phyloP scores from a whole-genome alignment of 768 basidiomycete species.

The Punctularia strigosozonata region DNA sequence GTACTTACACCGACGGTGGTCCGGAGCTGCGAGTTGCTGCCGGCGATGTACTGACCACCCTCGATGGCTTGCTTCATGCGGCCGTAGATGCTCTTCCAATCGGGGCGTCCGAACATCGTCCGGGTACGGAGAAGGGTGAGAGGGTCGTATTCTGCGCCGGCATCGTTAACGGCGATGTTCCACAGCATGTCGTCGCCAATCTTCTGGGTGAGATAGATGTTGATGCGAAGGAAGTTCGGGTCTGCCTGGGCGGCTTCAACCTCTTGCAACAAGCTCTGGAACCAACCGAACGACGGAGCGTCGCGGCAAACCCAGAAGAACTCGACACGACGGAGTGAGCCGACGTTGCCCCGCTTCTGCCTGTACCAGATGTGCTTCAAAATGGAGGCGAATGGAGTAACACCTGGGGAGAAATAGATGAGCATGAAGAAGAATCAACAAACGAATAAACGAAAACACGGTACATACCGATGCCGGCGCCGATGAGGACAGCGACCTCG shows the following conservation, averaged over 20 bases:
- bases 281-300: slow-evolving; percentile 97
- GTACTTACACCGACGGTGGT: slow-evolving; percentile 70
- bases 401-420: slow-evolving; percentile 33
- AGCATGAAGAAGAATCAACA: too few relatives aligned
- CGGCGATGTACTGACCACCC: slow-evolving; percentile 69
- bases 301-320: slow-evolving; percentile 94
- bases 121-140: slow-evolving; percentile 79
- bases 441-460: not conserved
- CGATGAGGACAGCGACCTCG: slow-evolving; percentile 85
- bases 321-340: slow-evolving; percentile 77
- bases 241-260: slow-evolving; percentile 84
- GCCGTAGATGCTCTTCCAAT: slow-evolving; percentile 76
- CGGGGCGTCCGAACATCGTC: slow-evolving; percentile 87
- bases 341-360: slow-evolving; percentile 66
- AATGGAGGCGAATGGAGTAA: slow-evolving; percentile 92
- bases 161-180: slow-evolving; percentile 86
- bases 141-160: slow-evolving; percentile 78
- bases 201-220: slow-evolving; percentile 83
- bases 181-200: slow-evolving; percentile 79
- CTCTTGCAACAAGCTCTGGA: slow-evolving; percentile 80
- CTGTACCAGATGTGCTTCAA: slow-evolving; percentile 95
- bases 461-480: slow-evolving; percentile 75
- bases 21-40: slow-evolving; percentile 65
- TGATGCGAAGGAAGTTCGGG: slow-evolving; percentile 88
- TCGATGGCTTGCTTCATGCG: slow-evolving; percentile 73